Percentiles rank a stretch among this genome's conserved stretches.
Evolutionary conservation across 768 basidiomycete species (phyloP).

Genomic region (Nevesoporus exiguus): DNA sequence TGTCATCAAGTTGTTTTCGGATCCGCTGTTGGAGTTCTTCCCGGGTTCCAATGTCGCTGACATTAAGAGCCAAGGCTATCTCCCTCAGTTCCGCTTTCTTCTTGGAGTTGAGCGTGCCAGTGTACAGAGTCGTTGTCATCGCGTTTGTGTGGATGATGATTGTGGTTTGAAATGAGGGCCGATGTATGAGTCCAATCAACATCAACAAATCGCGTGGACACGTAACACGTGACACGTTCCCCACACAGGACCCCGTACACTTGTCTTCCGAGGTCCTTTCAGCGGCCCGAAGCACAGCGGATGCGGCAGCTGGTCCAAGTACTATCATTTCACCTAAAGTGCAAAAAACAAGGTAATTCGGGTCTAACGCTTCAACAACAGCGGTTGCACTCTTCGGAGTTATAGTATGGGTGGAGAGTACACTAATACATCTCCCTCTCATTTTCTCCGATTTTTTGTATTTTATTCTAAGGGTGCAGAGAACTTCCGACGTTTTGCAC

Average conservation of each 20-base stretch:
- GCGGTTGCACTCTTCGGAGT: too few species aligned
- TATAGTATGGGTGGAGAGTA: too few species aligned
- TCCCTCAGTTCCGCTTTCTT: constrained; percentile 67
- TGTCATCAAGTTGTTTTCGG: constrained; percentile 55
- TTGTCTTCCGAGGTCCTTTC: not conserved
- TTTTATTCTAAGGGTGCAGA: too few species aligned
- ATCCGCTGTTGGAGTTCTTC: constrained; percentile 62
- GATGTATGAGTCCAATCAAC: constrained; percentile 23
- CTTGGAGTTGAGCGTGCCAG: constrained; percentile 58
- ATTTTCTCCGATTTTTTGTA: too few species aligned
- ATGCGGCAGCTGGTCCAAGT: too few species aligned
- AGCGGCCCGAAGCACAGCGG: too few species aligned
- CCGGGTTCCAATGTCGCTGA: constrained; percentile 57
- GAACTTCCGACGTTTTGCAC: too few species aligned
- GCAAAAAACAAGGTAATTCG: too few species aligned
- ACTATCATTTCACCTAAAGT: too few species aligned
- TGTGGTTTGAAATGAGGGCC: constrained; percentile 5
- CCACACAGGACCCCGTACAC: constrained; percentile 10
- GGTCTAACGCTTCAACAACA: too few species aligned
- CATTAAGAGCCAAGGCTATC: constrained; percentile 50
- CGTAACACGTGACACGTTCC: constrained; percentile 20
- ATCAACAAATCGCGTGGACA: constrained; percentile 29
- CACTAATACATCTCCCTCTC: too few species aligned
- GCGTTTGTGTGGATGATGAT: constrained; percentile 8
- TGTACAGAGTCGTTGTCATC: constrained; percentile 45